phyloP scores from a whole-genome alignment of 768 basidiomycete genomes.

The Trametes coccinea region DNA sequence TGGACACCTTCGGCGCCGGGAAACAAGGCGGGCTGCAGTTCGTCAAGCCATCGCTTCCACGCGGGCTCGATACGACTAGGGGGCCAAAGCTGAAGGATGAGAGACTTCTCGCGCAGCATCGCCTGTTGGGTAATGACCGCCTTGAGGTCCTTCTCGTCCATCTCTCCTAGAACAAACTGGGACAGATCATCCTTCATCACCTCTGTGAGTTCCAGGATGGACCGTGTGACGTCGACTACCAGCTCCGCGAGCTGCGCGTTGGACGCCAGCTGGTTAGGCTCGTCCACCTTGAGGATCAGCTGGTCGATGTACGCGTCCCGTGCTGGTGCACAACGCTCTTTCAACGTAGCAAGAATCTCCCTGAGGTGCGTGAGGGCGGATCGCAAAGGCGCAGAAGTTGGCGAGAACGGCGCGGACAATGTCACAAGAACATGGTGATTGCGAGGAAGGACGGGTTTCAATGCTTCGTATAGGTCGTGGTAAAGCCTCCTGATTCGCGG shows the following conservation, averaged over 20 bases:
- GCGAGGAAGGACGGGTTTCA: conserved; percentile 60
- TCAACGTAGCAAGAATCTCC: conserved; percentile 52
- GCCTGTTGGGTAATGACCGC: conserved; percentile 54
- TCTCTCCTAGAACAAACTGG: conserved; percentile 60
- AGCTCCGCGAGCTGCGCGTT: conserved; percentile 43
- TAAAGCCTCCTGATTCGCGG: conserved; percentile 58
- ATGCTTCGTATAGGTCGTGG: conserved; percentile 49
- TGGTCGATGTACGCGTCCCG: conserved; percentile 57
- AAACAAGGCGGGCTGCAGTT: conserved; percentile 6
- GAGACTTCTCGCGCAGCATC: conserved; percentile 50
- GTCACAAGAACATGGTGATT: conserved; percentile 49
- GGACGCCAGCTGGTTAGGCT: conserved; percentile 31
- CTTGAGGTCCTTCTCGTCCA: conserved; percentile 63
- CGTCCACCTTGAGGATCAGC: conserved; percentile 39
- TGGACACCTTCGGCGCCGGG: conserved; percentile 10
- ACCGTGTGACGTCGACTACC: conserved; percentile 48
- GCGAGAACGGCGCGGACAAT: conserved; percentile 60
- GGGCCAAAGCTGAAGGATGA: conserved; percentile 55
- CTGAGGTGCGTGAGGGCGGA: conserved; percentile 55
- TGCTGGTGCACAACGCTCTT: conserved; percentile 65
- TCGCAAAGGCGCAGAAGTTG: conserved; percentile 66
- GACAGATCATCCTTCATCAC: conserved; percentile 72
- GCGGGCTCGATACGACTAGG: conserved; percentile 33
- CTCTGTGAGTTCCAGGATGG: conserved; percentile 53
- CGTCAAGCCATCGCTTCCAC: conserved; percentile 28